Percentiles rank a stretch among this genome's conserved stretches.
These are phyloP conservation scores for Chlamydomonas applanata DNA, from an alignment of 139 green algal genomes.

Conservation along the genomic window DNA sequence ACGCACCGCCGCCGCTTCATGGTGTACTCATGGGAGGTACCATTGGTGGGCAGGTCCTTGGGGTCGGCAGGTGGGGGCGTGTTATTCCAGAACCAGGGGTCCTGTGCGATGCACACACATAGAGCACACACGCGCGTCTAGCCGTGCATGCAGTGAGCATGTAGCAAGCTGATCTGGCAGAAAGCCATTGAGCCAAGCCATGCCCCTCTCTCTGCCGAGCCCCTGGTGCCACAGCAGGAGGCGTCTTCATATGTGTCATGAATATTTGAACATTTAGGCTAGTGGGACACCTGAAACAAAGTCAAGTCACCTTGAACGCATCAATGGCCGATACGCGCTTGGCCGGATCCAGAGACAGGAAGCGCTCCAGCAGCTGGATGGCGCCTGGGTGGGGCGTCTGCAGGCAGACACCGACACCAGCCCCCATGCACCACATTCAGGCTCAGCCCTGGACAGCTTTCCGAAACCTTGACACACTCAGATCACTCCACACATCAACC, in stretches of 20 bases:
- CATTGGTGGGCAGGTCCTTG: constrained; percentile 43
- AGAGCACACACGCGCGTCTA: background rate
- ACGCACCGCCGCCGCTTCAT: constrained; percentile 31
- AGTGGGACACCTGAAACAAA: background rate
- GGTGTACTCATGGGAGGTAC: constrained; percentile 52
- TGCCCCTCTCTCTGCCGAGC: background rate
- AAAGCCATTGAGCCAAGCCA: background rate
- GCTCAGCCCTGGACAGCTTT: too few relatives aligned
- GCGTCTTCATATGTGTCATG: background rate
- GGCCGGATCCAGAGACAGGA: constrained; percentile 73
- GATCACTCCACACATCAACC: too few relatives aligned
- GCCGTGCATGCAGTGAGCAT: background rate
- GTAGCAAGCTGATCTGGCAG: background rate
- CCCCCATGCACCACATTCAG: too few relatives aligned
- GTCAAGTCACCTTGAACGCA: constrained; percentile 44
- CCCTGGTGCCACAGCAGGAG: background rate
- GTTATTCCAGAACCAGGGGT: constrained; percentile 42
- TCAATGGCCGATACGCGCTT: constrained; percentile 60
- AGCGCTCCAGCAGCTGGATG: constrained; percentile 61
- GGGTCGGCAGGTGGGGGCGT: constrained; percentile 35
- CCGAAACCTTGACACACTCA: too few relatives aligned
- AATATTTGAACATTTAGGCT: background rate
- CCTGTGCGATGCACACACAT: constrained; percentile 21
- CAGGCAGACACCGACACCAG: too few relatives aligned
- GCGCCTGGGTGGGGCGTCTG: constrained; percentile 37